These are phyloP conservation scores for Penicillium glabrum DNA, from an alignment of 2,329 filamentous ascomycete genomes.

Conservation along the genomic window DNA sequence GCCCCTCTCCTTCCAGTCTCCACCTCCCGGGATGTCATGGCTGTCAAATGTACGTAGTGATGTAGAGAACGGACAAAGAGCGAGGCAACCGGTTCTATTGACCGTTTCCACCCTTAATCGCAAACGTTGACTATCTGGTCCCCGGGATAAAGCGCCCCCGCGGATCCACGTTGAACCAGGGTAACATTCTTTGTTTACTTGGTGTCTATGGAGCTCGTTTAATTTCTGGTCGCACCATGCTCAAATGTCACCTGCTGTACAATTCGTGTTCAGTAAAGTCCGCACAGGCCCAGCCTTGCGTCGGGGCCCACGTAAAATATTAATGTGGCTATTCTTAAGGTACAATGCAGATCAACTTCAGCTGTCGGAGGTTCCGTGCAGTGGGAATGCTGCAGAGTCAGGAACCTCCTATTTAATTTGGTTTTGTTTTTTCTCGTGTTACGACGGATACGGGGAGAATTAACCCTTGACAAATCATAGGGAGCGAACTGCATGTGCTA, in stretches of 20 bases:
- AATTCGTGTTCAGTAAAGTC: not conserved
- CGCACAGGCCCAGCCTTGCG: conserved; percentile 20
- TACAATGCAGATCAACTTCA: conserved; percentile 16
- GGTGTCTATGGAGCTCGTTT: not conserved
- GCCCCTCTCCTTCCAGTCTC: not conserved
- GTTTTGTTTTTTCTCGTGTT: not conserved
- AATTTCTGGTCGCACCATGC: not conserved
- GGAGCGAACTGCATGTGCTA: not conserved
- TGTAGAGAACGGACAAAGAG: not conserved
- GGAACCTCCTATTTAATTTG: not conserved
- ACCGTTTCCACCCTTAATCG: not conserved
- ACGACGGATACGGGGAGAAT: not conserved
- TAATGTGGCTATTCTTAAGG: conserved; percentile 15
- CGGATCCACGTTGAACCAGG: conserved; percentile 16
- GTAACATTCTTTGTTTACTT: conserved; percentile 1
- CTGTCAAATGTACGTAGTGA: conserved; percentile 2
- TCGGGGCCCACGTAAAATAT: conserved; percentile 8
- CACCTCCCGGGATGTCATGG: not conserved
- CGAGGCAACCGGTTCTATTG: not conserved
- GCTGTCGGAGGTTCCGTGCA: conserved; percentile 14
- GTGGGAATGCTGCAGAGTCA: conserved; percentile 5
- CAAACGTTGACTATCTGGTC: not conserved
- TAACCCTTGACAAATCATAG: not conserved
- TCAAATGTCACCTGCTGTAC: not conserved
- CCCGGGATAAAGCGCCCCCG: conserved; percentile 9